Conservation (phyloP, 805 yeast species). For the Candida golubevii region DNA sequence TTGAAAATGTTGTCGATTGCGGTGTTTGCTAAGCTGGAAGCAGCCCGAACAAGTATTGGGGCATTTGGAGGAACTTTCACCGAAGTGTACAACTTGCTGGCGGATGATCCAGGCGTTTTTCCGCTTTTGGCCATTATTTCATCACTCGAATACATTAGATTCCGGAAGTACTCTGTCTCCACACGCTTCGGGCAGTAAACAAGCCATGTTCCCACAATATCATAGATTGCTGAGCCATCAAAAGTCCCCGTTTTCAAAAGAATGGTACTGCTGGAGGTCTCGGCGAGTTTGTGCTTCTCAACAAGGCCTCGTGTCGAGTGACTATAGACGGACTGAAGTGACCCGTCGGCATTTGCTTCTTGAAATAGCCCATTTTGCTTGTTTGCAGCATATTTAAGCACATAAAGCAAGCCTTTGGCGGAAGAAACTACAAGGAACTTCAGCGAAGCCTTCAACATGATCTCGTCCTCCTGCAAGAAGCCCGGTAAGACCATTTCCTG, state of each 20-base stretch:
- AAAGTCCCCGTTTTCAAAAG: conserved; percentile 28
- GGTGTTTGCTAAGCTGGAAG: conserved; percentile 45
- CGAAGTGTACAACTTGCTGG: conserved; percentile 33
- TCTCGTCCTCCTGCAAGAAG: background rate
- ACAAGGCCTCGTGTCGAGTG: conserved; percentile 10
- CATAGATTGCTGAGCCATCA: conserved; percentile 43
- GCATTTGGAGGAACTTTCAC: conserved; percentile 40
- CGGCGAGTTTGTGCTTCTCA: conserved; percentile 3
- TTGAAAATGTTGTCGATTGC: conserved; percentile 50
- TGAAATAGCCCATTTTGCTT: background rate
- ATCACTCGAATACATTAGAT: conserved; percentile 22
- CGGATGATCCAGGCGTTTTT: background rate
- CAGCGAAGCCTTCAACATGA: conserved; percentile 12
- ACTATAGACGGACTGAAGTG: conserved; percentile 15
- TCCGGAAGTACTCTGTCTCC: conserved; percentile 26
- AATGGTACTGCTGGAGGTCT: conserved; percentile 7
- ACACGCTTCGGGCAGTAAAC: conserved; percentile 41
- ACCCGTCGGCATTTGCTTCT: conserved; percentile 9
- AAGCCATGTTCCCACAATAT: conserved; percentile 47
- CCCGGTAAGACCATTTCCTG: conserved; percentile 1
- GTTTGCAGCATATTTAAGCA: conserved; percentile 6
- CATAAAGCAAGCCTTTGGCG: conserved; percentile 8
- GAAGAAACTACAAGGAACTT: conserved; percentile 7
- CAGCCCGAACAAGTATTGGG: conserved; percentile 44
- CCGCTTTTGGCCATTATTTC: background rate